A percentile compares a stretch with the other conserved stretches of the same genome.
Evolutionary conservation across 139 green algal genomes (phyloP).

Genomic region (Tetradesmus lagerheimii): DNA sequence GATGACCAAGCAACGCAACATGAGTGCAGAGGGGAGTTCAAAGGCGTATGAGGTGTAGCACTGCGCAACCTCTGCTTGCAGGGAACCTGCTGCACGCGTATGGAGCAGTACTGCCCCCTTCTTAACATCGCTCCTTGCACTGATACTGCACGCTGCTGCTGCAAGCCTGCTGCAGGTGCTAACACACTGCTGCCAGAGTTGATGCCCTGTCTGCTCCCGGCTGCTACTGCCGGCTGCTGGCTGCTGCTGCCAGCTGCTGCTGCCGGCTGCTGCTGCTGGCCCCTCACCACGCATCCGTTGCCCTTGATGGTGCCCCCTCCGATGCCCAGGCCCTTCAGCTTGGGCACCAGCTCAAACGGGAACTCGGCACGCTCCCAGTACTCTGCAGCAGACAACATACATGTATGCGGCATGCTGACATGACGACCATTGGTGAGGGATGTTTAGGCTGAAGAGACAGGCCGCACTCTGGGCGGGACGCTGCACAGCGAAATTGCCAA

Average conservation of each 20-base stretch:
- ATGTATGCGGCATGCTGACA: no score
- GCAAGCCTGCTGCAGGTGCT: not conserved
- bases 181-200: no score
- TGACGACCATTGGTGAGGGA: no score
- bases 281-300: constrained; percentile 85
- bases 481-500: no score
- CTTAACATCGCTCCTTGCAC: no score
- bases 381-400: constrained; percentile 33
- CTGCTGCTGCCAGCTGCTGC: not conserved
- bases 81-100: not conserved
- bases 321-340: constrained; percentile 80
- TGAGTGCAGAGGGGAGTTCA: not conserved
- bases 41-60: no score
- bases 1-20: not conserved
- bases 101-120: no score
- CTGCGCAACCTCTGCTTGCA: not conserved
- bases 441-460: no score
- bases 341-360: constrained; percentile 83
- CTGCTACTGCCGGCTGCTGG: no score
- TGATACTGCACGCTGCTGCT: no score
- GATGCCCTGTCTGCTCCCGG: no score
- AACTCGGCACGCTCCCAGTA: constrained; percentile 96
- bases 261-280: not conserved
- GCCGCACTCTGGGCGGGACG: no score
- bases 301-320: constrained; percentile 84